Evolutionary conservation across 2,329 filamentous ascomycete genomes (phyloP), one percentile per base, ranked within the genome.

Genomic region (Fusarium acutatum): DNA sequence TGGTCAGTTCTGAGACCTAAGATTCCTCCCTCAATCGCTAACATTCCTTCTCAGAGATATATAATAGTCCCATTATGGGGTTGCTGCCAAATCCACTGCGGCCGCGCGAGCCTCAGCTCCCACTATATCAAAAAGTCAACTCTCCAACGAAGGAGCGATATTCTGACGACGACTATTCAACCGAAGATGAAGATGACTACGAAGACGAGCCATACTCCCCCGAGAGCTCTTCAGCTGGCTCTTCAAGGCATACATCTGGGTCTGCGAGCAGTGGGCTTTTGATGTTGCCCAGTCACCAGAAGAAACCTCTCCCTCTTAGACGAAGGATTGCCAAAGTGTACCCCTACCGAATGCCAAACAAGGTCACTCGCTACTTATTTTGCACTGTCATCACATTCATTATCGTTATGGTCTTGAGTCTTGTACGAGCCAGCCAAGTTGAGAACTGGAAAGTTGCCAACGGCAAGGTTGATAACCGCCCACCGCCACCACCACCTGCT

Each of bases 281-380:
- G 38, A 87, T 88, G 79, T 78, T 86, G 43, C 82, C 84, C 6
- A 86, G 83, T 58, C 81, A 81, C 69, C 77, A 71, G 35, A 73
- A 64, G 56, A 76, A 71, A 44, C 70, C 59, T 24, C 72, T 67
- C 32, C 72, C 67, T 14, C 67, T 69, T 26, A 68, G 66, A 56
- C 67, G 77, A 14, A 73, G 50, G 22, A 61, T 75, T 11, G 72
- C 75, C 32, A 68, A 72, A 38, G 67, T 79, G n/a, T 83, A 83
- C 58, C 83, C 82, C 59, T 93, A 93, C 77, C 87, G 91, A 37
- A 82, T 95, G 46, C 93, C 93, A 12, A 90, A 91, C 78, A 92
- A 88, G 70, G 89, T 96, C 66, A 90, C 94, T 63, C 88, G 94
- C 76, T 97, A 93, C 80, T 89, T 97, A 62, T 94, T 94, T 72